Evolutionary conservation across 495 filamentous ascomycete genomes (phyloP).

Genomic region (Aspergillus biplanus): DNA sequence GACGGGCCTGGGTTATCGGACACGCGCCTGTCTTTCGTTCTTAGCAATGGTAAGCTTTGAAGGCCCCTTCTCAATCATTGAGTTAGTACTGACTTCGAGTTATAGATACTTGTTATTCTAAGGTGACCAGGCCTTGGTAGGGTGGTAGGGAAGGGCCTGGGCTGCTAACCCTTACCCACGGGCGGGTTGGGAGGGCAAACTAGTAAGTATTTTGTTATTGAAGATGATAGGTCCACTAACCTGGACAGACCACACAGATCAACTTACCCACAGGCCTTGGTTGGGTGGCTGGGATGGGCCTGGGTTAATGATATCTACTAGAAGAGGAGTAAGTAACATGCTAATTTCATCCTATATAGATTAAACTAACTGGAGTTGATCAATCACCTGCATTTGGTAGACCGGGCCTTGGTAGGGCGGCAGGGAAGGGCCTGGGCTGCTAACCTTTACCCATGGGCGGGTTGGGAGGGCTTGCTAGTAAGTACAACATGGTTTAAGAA

Average conservation of each 20-base stretch:
- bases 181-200: background rate
- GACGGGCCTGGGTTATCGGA: slow-evolving; percentile 26
- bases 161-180: background rate
- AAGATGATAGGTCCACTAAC: too few relatives aligned
- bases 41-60: too few relatives aligned
- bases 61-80: too few relatives aligned
- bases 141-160: slow-evolving; percentile 5
- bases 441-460: background rate
- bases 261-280: slow-evolving; percentile 10
- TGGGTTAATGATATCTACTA: slow-evolving; percentile 15
- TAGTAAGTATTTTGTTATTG: too few relatives aligned
- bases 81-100: too few relatives aligned
- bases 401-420: slow-evolving; percentile 1
- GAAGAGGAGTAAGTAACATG: background rate
- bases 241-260: too few relatives aligned
- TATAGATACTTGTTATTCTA: too few relatives aligned
- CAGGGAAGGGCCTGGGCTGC: slow-evolving; percentile 5
- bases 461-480: background rate
- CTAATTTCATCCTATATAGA: background rate
- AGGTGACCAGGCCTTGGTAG: slow-evolving; percentile 3
- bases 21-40: too few relatives aligned
- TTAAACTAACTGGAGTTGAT: too few relatives aligned
- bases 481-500: background rate
- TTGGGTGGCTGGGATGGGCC: slow-evolving; percentile 23
- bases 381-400: too few relatives aligned